These are phyloP conservation scores for Gymnopilus junonius DNA, from an alignment of 768 basidiomycete genomes.

Conservation along the genomic window DNA sequence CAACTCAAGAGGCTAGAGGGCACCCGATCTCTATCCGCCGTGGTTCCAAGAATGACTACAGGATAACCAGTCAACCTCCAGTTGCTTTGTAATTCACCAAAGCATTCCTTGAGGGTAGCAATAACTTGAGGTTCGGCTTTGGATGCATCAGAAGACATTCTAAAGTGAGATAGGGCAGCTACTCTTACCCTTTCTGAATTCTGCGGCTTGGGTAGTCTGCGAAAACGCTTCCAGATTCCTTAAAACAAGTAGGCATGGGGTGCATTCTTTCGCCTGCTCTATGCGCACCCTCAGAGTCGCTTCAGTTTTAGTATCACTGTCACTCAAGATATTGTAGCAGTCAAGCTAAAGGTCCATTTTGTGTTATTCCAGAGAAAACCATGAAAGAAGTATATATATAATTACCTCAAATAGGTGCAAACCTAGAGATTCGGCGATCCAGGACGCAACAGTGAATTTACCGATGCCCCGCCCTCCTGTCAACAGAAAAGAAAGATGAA, in stretches of 20 bases:
- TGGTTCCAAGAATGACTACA: slow-evolving; percentile 76
- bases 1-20: slow-evolving; percentile 63
- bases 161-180: neutral
- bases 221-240: slow-evolving; percentile 81
- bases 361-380: neutral
- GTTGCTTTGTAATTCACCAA: slow-evolving; percentile 55
- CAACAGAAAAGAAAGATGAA: slow-evolving; percentile 74
- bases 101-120: slow-evolving; percentile 63
- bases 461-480: slow-evolving; percentile 83
- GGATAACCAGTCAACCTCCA: slow-evolving; percentile 72
- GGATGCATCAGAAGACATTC: neutral
- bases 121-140: slow-evolving; percentile 60
- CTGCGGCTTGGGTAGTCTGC: slow-evolving; percentile 65
- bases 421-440: slow-evolving; percentile 65
- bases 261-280: slow-evolving; percentile 75
- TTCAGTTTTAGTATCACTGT: slow-evolving; percentile 77
- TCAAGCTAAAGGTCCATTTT: slow-evolving; percentile 60
- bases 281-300: slow-evolving; percentile 72
- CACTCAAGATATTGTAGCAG: slow-evolving; percentile 83
- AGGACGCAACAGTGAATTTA: slow-evolving; percentile 68
- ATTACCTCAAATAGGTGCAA: slow-evolving; percentile 80
- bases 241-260: slow-evolving; percentile 85
- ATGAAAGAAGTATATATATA: neutral
- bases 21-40: slow-evolving; percentile 65
- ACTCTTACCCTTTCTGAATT: slow-evolving; percentile 65